Percentiles rank a stretch among this genome's conserved stretches.
Conservation (phyloP, 2,329 filamentous ascomycete species). For the Alternaria sp. region DNA sequence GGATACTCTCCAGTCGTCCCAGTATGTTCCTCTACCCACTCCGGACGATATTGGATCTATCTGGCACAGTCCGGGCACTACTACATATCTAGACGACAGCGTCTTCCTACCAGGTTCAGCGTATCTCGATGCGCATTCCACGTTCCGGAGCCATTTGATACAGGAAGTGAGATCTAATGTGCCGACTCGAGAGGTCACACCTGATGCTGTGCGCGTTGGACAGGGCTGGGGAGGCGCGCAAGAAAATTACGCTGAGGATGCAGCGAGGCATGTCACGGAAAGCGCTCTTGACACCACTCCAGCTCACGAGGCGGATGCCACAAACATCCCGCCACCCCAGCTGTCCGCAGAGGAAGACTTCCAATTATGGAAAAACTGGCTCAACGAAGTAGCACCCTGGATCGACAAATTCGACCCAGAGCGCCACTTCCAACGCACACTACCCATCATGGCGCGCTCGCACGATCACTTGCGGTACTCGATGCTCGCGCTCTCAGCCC, state of each 20-base stretch:
- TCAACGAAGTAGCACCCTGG: constrained; percentile 61
- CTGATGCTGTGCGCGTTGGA: background rate
- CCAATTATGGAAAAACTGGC: constrained; percentile 49
- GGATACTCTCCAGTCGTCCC: background rate
- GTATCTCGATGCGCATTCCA: constrained; percentile 24
- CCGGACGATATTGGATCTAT: background rate
- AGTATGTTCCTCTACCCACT: background rate
- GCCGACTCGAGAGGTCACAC: constrained; percentile 14
- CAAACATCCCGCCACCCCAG: background rate
- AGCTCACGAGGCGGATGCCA: background rate
- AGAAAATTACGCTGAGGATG: background rate
- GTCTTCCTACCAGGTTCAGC: constrained; percentile 23
- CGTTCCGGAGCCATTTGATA: constrained; percentile 22
- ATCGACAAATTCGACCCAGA: constrained; percentile 64
- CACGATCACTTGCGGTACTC: constrained; percentile 60
- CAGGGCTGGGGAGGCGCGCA: background rate
- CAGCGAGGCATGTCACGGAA: background rate
- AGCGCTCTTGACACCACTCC: background rate
- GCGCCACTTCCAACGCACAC: constrained; percentile 59
- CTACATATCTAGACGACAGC: constrained; percentile 10
- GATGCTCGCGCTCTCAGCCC: constrained; percentile 61
- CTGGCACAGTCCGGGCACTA: constrained; percentile 3
- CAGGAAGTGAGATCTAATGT: constrained; percentile 19
- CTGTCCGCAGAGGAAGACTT: constrained; percentile 19
- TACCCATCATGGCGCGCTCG: constrained; percentile 58